Conservation (phyloP, 768 basidiomycete genomes). For the Stropharia rugosoannulata region DNA sequence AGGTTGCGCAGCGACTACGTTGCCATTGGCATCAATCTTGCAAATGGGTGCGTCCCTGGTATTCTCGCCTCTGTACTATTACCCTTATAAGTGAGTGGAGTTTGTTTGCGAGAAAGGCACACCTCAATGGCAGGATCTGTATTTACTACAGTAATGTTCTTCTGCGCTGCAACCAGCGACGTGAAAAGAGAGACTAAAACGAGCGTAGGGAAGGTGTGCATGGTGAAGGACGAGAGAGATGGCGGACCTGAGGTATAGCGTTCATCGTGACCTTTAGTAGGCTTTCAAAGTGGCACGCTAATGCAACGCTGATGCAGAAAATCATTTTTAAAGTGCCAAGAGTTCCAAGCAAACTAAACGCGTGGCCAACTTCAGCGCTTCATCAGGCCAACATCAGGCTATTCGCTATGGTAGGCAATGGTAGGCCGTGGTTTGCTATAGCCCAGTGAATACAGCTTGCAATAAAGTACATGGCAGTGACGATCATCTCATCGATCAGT, state of each 20-base stretch:
- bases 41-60: conserved; percentile 5
- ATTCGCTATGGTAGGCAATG: too few species aligned
- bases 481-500: too few species aligned
- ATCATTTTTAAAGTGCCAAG: too few species aligned
- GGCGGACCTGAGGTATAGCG: neutral
- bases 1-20: conserved; percentile 3
- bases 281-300: neutral
- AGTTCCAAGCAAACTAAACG: too few species aligned
- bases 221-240: neutral
- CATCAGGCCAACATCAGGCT: too few species aligned
- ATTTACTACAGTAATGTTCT: conserved; percentile 1
- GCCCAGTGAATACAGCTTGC: too few species aligned
- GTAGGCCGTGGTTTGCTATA: too few species aligned
- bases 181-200: neutral
- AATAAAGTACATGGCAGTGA: too few species aligned
- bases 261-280: neutral
- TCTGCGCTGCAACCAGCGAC: neutral
- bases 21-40: conserved; percentile 5
- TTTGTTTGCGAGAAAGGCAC: neutral
- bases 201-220: neutral
- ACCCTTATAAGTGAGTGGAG: neutral
- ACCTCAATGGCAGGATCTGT: conserved; percentile 1
- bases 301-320: too few species aligned
- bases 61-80: conserved; percentile 6
- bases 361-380: too few species aligned